Percentiles rank a stretch among this genome's conserved stretches.
Evolutionary conservation across 2,329 filamentous ascomycete genomes (phyloP).

Genomic region (Tolypocladium pustulatum): DNA sequence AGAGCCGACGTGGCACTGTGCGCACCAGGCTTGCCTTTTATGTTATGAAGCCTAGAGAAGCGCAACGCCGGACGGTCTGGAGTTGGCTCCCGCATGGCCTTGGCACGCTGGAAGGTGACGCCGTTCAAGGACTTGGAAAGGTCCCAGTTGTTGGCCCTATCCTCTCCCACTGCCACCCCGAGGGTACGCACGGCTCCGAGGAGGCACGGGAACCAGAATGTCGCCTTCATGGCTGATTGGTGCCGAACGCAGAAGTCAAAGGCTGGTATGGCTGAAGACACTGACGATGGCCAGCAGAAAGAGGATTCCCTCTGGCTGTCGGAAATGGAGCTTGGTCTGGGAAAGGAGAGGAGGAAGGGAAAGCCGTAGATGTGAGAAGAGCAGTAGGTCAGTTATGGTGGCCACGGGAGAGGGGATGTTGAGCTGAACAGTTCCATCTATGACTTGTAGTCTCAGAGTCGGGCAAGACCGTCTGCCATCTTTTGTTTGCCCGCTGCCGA

Average conservation of each 20-base stretch:
- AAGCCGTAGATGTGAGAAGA: not conserved
- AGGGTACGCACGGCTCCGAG: constrained; percentile 4
- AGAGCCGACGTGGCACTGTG: constrained; percentile 20
- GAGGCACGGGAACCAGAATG: constrained; percentile 1
- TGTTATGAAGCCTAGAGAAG: constrained; percentile 22
- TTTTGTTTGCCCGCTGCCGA: not conserved
- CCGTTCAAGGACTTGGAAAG: constrained; percentile 25
- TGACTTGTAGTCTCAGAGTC: not conserved
- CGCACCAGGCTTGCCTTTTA: constrained; percentile 12
- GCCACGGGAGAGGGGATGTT: not conserved
- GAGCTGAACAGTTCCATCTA: not conserved
- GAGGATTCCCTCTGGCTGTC: not conserved
- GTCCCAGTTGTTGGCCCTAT: constrained; percentile 15
- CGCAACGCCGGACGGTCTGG: constrained; percentile 17
- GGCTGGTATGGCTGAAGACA: too few species aligned
- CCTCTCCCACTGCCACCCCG: not conserved
- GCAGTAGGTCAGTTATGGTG: not conserved
- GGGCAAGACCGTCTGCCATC: not conserved
- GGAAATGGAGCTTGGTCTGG: not conserved
- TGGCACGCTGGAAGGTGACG: constrained; percentile 24
- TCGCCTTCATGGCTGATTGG: not conserved
- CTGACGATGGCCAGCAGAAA: not conserved
- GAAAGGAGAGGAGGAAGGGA: not conserved
- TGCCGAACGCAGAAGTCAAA: not conserved
- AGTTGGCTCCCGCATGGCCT: constrained; percentile 13